These are phyloP conservation scores for Neodidymelliopsis sp. DNA, from an alignment of 2,329 filamentous ascomycete genomes.

Conservation along the genomic window DNA sequence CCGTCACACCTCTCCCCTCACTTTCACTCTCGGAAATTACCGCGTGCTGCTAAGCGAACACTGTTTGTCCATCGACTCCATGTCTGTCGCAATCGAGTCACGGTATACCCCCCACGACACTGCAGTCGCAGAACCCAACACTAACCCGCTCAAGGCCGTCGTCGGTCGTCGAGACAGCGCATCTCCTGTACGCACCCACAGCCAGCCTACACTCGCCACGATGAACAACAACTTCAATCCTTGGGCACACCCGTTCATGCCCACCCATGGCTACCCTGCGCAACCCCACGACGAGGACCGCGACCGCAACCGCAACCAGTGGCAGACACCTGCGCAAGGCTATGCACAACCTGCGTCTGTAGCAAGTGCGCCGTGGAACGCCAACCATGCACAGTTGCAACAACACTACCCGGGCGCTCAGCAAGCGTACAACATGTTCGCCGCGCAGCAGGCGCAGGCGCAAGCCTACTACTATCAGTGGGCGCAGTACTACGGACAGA, in stretches of 20 bases:
- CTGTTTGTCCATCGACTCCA: conserved; percentile 32
- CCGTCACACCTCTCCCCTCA: conserved; percentile 10
- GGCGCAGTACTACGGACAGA: conserved; percentile 23
- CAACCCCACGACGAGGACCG: conserved; percentile 19
- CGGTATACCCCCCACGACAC: conserved; percentile 38
- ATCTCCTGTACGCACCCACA: conserved; percentile 14
- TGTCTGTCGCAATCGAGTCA: conserved; percentile 33
- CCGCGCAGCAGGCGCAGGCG: conserved; percentile 24
- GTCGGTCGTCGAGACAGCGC: conserved; percentile 31
- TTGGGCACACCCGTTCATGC: conserved; percentile 29
- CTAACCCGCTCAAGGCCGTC: conserved; percentile 36
- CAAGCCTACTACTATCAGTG: conserved; percentile 31
- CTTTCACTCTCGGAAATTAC: conserved; percentile 1
- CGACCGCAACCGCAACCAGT: conserved; percentile 14
- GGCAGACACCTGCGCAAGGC: conserved; percentile 8
- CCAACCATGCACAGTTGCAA: conserved; percentile 14
- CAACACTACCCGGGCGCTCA: conserved; percentile 19
- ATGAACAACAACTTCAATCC: conserved; percentile 35
- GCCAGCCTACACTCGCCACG: conserved; percentile 17
- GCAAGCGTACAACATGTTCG: conserved; percentile 19
- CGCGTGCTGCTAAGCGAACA: conserved; percentile 18
- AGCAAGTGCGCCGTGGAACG: conserved; percentile 10
- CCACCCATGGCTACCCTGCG: conserved; percentile 18
- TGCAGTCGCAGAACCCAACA: conserved; percentile 32
- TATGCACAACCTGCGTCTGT: conserved; percentile 13